phyloP scores from a whole-genome alignment of 306 rosid species.

The Dalbergia cochinchinensis region DNA sequence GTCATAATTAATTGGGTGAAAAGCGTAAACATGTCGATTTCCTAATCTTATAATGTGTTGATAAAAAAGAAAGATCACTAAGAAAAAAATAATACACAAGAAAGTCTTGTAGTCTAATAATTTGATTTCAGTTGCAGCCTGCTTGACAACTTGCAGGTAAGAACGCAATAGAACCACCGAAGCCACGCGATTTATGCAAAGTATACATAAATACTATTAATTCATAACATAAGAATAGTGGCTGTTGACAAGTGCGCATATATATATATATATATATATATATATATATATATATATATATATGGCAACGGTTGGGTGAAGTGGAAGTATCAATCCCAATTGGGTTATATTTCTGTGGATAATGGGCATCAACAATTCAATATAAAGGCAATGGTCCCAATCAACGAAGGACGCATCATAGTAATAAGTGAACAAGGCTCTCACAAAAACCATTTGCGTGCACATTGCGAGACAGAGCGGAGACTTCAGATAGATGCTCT shows the following conservation, averaged over 20 bases:
- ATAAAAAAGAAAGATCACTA: not conserved
- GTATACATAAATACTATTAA: not conserved
- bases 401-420: not conserved
- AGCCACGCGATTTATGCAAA: not conserved
- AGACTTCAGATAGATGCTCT: constrained; percentile 22
- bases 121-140: constrained; percentile 15
- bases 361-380: not conserved
- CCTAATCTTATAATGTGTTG: not conserved
- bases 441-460: constrained; percentile 12
- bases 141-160: not conserved
- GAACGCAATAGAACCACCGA: constrained; percentile 7
- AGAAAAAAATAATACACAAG: too few relatives aligned
- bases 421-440: not conserved
- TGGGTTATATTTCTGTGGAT: not conserved
- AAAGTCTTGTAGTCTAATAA: not conserved
- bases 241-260: not conserved
- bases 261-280: too few relatives aligned
- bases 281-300: too few relatives aligned
- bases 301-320: constrained; percentile 2
- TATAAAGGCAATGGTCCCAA: constrained; percentile 36
- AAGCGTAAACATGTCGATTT: not conserved
- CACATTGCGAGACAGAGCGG: constrained; percentile 33
- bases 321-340: constrained; percentile 26
- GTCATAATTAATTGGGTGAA: not conserved
- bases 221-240: not conserved